A percentile compares a stretch with the other conserved stretches of the same genome.
These are phyloP conservation scores for Linderniella brevidens DNA, from an alignment of 257 asterid species.

Conservation along the genomic window DNA sequence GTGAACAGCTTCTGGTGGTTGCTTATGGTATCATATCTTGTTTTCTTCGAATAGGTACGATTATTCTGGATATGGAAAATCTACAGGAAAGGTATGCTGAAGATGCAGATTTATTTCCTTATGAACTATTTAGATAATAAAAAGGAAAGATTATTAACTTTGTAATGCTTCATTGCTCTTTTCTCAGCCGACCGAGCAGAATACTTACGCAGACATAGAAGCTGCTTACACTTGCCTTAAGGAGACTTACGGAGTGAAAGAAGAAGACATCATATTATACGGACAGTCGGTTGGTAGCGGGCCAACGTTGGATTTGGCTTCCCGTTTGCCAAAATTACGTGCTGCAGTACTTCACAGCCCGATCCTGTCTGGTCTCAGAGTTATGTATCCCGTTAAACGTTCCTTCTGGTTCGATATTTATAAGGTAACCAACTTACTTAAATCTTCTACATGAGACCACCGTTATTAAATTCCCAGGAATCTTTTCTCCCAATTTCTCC, in stretches of 20 bases:
- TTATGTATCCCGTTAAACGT: conserved; percentile 57
- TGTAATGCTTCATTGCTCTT: conserved; percentile 5
- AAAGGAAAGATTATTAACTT: neutral
- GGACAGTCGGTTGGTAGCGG: conserved; percentile 74
- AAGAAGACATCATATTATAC: conserved; percentile 44
- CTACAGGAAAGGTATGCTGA: conserved; percentile 1
- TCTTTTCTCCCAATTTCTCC: neutral
- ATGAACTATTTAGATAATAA: neutral
- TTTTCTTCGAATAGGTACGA: neutral
- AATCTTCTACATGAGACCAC: no score
- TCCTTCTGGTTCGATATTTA: conserved; percentile 67
- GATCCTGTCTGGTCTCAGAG: conserved; percentile 52
- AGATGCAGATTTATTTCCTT: neutral
- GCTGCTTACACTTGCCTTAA: conserved; percentile 49
- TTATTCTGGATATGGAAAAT: conserved; percentile 6
- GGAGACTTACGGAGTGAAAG: conserved; percentile 42
- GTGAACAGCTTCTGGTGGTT: no score
- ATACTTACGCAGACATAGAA: conserved; percentile 58
- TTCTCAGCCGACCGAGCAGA: conserved; percentile 48
- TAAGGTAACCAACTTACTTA: conserved; percentile 24
- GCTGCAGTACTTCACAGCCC: conserved; percentile 72
- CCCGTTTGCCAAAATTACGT: conserved; percentile 37
- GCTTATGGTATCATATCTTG: neutral
- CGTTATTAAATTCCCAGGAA: neutral
- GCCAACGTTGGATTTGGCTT: conserved; percentile 58